Evolutionary conservation across 257 asterid genomes (phyloP).

Genomic region (Salvia splendens): DNA sequence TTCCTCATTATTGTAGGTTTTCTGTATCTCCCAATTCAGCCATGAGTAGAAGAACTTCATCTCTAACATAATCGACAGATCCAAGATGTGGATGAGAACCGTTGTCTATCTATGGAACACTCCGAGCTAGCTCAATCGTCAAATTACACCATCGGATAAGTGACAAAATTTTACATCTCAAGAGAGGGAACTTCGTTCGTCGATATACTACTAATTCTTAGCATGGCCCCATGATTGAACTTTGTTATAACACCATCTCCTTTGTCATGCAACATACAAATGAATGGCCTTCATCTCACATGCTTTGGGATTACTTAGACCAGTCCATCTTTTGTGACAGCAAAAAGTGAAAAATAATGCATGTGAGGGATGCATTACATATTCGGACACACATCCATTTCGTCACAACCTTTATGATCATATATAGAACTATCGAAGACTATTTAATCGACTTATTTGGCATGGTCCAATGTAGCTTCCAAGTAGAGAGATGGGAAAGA

Average conservation of each 20-base stretch:
- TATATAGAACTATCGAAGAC: no score
- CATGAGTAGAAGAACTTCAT: no score
- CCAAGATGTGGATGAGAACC: no score
- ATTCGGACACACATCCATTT: not conserved
- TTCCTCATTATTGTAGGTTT: no score
- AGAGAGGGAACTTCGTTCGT: no score
- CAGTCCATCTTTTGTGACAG: not conserved
- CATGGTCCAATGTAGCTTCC: conserved; percentile 25
- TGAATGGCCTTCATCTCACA: not conserved
- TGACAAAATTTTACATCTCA: no score
- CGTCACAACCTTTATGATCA: no score
- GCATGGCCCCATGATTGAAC: not conserved
- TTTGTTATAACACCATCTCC: not conserved
- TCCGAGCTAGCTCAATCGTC: no score
- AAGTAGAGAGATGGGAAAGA: conserved; percentile 27
- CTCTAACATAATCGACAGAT: no score
- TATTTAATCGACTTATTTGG: not conserved
- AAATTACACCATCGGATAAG: no score
- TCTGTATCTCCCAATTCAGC: no score
- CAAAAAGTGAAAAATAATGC: not conserved
- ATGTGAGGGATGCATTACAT: conserved; percentile 14
- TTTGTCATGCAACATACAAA: not conserved
- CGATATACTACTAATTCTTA: not conserved
- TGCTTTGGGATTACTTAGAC: not conserved
- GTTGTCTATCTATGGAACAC: no score